Base-by-base conservation (phyloP, 495 filamentous ascomycete genomes). In the Hyaloscypha finlandica region DNA sequence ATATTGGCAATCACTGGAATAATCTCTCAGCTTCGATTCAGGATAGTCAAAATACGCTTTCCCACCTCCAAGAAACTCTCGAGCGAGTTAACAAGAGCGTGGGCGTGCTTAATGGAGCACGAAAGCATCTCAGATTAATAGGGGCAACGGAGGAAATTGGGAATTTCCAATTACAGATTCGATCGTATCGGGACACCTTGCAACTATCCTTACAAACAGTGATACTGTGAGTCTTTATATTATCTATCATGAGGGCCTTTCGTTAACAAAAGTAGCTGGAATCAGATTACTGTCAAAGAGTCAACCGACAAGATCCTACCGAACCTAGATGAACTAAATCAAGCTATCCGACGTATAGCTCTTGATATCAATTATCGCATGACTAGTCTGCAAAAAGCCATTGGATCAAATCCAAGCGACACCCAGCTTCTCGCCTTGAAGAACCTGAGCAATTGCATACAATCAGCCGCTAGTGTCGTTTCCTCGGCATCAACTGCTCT, bases 271-370 rank as follows among this genome's bases (percentile, higher is more conserved):
- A 57, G 19, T 12, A 68, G 69, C 31, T 67, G 61, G 60, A 68
- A 71, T n/a, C 64, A 71, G 32, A 64, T 68, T 16, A 65, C 65
- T 31, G 57, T 68, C 20, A 54, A 68, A 62, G 65, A 71, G 56
- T 71, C 69, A 61, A 68, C 31, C 20, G 65, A 68, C 31, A 68
- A 71, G 55, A 68, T 68, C 20, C 30, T 71, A 9, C 61, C 65
- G 19, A 68, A 65, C 63, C 61, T 67, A n/a, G 69, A 65, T 11
- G 65, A 68, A 54, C 14, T 68, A 5, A 42, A 68, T 51, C 37
- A 61, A 30, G 22, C 61, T 14, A 71, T 71, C 22, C 61, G 61
- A 22, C 61, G 61, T 1, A 58, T 71, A 45, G 61, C 69, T 19
- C 8, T 53, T 16, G 65, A 71, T 51, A 45, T 68, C 35, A 68